These are phyloP conservation scores for Orbilia javanica DNA, from an alignment of 2,329 filamentous ascomycete genomes.

Conservation along the genomic window DNA sequence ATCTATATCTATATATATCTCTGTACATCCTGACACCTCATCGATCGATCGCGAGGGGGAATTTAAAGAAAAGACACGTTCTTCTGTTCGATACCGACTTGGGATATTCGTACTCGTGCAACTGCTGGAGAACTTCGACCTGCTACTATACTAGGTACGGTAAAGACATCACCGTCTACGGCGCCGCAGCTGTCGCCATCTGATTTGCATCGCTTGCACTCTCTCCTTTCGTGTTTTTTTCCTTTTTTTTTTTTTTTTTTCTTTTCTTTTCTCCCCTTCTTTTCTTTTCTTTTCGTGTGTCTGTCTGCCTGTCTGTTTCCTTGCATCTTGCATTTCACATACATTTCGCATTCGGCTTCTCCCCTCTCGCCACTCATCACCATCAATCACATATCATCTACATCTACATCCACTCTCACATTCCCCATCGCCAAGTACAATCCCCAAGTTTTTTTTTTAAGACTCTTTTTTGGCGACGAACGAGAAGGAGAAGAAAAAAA, in stretches of 20 bases:
- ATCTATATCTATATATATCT: no score
- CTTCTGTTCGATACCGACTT: conserved; percentile 3
- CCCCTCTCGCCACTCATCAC: not conserved
- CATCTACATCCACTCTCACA: not conserved
- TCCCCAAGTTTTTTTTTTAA: not conserved
- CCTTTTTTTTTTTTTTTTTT: no score
- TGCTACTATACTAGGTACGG: conserved; percentile 18
- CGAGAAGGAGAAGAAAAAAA: not conserved
- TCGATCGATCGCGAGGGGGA: conserved; percentile 16
- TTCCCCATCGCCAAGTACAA: not conserved
- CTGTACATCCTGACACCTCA: conserved; percentile 1
- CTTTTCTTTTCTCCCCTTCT: no score
- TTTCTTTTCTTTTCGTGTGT: no score
- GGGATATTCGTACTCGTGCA: not conserved
- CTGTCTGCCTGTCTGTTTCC: not conserved
- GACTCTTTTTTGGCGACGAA: no score
- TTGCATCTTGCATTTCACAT: not conserved
- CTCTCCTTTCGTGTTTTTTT: conserved; percentile 47
- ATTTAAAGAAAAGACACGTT: not conserved
- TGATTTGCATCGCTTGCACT: conserved; percentile 45
- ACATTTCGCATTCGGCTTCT: not conserved
- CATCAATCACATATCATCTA: not conserved
- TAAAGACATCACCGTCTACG: conserved; percentile 19
- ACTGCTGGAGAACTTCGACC: conserved; percentile 7
- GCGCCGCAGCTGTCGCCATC: conserved; percentile 25